Evolutionary conservation across 2,329 filamentous ascomycete genomes (phyloP).

Genomic region (Aspergillus vadensis): DNA sequence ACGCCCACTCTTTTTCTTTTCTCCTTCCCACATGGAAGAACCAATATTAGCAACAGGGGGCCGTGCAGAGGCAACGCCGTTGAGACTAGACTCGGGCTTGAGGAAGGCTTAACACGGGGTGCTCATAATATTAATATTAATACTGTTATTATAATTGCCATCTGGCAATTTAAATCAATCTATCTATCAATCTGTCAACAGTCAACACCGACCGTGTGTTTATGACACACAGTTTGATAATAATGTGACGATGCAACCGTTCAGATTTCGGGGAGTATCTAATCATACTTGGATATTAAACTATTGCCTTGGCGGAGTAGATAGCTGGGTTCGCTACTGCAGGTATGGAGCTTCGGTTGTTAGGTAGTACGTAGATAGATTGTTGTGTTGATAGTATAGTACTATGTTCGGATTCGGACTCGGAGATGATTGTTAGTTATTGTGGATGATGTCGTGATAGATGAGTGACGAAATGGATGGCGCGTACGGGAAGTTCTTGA

Average conservation of each 20-base stretch:
- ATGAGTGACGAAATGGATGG: neutral
- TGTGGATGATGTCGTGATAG: neutral
- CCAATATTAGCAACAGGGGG: constrained; percentile 18
- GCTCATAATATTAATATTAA: neutral
- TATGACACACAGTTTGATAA: neutral
- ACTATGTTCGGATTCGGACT: neutral
- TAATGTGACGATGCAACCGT: neutral
- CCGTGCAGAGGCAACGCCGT: constrained; percentile 17
- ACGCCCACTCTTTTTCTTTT: neutral
- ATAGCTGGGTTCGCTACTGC: neutral
- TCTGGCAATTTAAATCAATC: too few relatives aligned
- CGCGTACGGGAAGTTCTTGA: neutral
- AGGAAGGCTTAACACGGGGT: neutral
- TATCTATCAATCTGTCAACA: too few relatives aligned
- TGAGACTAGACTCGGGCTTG: constrained; percentile 1
- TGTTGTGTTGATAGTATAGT: too few relatives aligned
- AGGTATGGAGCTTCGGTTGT: too few relatives aligned
- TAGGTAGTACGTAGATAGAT: too few relatives aligned
- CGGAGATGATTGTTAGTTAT: neutral
- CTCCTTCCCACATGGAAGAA: constrained; percentile 16
- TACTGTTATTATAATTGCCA: neutral
- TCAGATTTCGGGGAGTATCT: neutral
- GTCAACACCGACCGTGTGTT: neutral
- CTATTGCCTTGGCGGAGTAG: neutral
- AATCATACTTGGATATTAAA: constrained; percentile 3